Base-by-base conservation (phyloP, 768 basidiomycete genomes). In the Podaxis sp. region DNA sequence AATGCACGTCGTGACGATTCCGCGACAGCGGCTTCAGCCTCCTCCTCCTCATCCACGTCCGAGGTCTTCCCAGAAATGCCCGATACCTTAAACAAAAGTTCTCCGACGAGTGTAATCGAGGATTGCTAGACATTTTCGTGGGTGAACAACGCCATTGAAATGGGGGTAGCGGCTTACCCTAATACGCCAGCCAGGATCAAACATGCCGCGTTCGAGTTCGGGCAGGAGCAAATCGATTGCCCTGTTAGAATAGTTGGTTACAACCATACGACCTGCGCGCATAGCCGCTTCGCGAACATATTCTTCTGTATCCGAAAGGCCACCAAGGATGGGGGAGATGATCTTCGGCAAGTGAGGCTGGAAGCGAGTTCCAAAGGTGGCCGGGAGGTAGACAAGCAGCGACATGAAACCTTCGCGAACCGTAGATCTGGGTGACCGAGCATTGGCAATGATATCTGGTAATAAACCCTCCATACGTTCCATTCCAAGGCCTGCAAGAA, bases 371-470 rank as follows among this genome's bases (percentile, higher is more conserved):
- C 97, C 97, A 70, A 99, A 98, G 1, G 96, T 98, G 1, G 95
- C 89, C 1, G 97, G 96, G 2, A 98, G 77, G 77, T 90, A 98
- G 17, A 98, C 94, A 38, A 99, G 86, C 12, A 98, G 80, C 0
- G 96, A 97, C 89, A 99, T 98, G 81, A 98, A 98, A 9, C 97
- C 97, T 80, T 98, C 97, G 38, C 95, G 86, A 46, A 98, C 91
- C 27, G 94, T 96, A 25, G 95, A 83, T 9, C 93, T 81, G 1
- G 94, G 90, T 52, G 93, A 96, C 67, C 91, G 87, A 2, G 95
- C 93, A 71, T 94, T 98, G 29, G 84, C 85, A 65, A 99, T 89
- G 70, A 99, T 94, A 67, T 96, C 94, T 0, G 97, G 97, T 2
- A 98, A 82, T 1, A 99, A 81, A 5, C 92, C 90, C 71, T 99